Evolutionary conservation across 2,329 filamentous ascomycete species (phyloP).

Genomic region (Cladophialophora bantiana): DNA sequence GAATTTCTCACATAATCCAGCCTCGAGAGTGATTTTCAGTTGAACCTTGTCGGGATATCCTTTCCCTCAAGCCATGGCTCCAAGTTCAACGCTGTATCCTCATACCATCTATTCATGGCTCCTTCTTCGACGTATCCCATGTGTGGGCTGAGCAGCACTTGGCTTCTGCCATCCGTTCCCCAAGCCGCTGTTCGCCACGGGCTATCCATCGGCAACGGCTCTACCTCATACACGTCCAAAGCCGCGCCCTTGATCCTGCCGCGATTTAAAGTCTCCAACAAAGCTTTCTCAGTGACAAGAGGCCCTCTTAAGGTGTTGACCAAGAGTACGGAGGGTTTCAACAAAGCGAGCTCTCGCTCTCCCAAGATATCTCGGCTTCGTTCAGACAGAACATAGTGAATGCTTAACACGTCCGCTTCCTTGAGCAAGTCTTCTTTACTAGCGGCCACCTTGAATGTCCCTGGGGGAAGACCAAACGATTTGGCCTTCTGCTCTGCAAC

Average conservation of each 20-base stretch:
- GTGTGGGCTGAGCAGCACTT: constrained; percentile 76
- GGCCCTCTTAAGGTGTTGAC: constrained; percentile 74
- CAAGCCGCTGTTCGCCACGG: constrained; percentile 69
- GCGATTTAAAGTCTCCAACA: constrained; percentile 63
- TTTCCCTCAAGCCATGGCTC: constrained; percentile 67
- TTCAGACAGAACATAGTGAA: constrained; percentile 75
- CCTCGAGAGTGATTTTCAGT: not conserved
- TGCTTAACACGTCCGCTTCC: constrained; percentile 55
- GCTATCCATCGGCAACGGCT: constrained; percentile 70
- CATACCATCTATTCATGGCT: constrained; percentile 70
- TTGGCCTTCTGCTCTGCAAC: constrained; percentile 67
- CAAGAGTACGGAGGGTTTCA: constrained; percentile 70
- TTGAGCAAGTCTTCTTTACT: constrained; percentile 19
- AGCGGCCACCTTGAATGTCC: constrained; percentile 14
- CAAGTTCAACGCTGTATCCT: constrained; percentile 71
- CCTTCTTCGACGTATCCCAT: constrained; percentile 79
- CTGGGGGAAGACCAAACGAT: constrained; percentile 7
- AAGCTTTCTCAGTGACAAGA: constrained; percentile 67
- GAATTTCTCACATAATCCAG: not conserved
- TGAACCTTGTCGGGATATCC: constrained; percentile 46
- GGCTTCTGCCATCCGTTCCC: constrained; percentile 69
- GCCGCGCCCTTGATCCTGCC: constrained; percentile 70
- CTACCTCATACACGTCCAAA: constrained; percentile 73
- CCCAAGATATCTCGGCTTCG: constrained; percentile 71
- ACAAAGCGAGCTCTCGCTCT: constrained; percentile 63